Conservation (phyloP, 1,284 basidiomycete species). For the Trichosporon ovoides region DNA sequence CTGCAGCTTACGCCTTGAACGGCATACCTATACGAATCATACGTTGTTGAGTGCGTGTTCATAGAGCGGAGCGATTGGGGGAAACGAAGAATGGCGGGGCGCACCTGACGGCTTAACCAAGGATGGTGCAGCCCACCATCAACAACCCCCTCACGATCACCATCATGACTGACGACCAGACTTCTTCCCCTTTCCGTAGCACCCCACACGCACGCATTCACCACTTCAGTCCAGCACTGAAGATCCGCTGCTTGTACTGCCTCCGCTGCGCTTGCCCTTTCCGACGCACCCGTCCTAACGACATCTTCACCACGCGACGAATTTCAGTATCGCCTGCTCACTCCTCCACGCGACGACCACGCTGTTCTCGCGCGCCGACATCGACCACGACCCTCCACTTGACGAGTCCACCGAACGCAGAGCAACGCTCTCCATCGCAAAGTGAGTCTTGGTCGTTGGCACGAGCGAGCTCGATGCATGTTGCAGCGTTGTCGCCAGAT, state of each 20-base stretch:
- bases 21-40: background rate
- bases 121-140: background rate
- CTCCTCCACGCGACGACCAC: constrained; percentile 23
- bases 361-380: constrained; percentile 15
- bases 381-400: constrained; percentile 1
- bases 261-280: background rate
- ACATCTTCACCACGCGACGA: background rate
- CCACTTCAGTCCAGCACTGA: background rate
- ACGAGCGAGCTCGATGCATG: constrained; percentile 8
- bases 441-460: constrained; percentile 9
- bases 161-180: background rate
- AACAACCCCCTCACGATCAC: background rate
- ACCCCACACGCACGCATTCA: background rate
- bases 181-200: background rate
- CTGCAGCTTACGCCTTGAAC: background rate
- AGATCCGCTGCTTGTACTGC: background rate
- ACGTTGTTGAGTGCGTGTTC: constrained; percentile 2
- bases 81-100: background rate
- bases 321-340: background rate
- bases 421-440: constrained; percentile 6
- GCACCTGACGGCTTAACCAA: background rate
- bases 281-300: background rate
- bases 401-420: background rate
- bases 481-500: background rate
- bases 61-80: too few relatives aligned